A percentile compares a stretch with the other conserved stretches of the same genome.
These are phyloP conservation scores for Saitozyma sp. DNA, from an alignment of 768 basidiomycete genomes.

Conservation along the genomic window DNA sequence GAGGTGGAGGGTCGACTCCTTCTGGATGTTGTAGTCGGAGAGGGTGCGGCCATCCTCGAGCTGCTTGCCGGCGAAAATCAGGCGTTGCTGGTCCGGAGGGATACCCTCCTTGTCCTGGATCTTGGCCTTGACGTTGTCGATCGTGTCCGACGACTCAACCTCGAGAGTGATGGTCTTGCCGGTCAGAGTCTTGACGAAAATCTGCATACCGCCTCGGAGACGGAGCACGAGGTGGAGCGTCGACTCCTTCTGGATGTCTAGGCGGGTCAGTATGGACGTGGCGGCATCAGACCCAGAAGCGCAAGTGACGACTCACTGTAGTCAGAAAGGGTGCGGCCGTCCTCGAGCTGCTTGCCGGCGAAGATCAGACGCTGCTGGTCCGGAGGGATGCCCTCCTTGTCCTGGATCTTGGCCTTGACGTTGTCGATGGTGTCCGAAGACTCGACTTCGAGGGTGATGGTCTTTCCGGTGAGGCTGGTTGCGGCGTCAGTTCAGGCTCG, in stretches of 20 bases:
- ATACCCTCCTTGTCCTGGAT: slow-evolving; percentile 95
- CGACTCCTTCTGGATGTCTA: slow-evolving; percentile 52
- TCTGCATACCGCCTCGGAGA: slow-evolving; percentile 85
- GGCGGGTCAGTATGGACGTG: background rate
- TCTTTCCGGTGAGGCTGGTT: slow-evolving; percentile 76
- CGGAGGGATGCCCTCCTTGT: slow-evolving; percentile 62
- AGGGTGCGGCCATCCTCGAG: slow-evolving; percentile 87
- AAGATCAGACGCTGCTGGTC: slow-evolving; percentile 91
- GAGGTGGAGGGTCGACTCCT: slow-evolving; percentile 53
- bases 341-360: slow-evolving; percentile 89
- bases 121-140: slow-evolving; percentile 92
- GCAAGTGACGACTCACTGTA: slow-evolving; percentile 54
- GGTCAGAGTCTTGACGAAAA: slow-evolving; percentile 13
- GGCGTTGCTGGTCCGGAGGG: slow-evolving; percentile 89
- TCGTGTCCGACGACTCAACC: slow-evolving; percentile 77
- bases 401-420: slow-evolving; percentile 91
- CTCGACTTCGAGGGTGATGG: slow-evolving; percentile 85
- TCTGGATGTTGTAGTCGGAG: slow-evolving; percentile 67
- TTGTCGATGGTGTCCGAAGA: slow-evolving; percentile 79
- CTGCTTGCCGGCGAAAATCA: slow-evolving; percentile 92
- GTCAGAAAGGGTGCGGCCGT: slow-evolving; percentile 84
- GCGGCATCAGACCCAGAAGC: background rate
- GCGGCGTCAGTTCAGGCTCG: slow-evolving; percentile 55
- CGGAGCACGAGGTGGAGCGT: slow-evolving; percentile 64
- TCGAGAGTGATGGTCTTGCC: slow-evolving; percentile 18